A percentile compares a stretch with the other conserved stretches of the same genome.
Evolutionary conservation across 192 early-diverging fungal genomes (phyloP).

Genomic region (Coemansia sp.): DNA sequence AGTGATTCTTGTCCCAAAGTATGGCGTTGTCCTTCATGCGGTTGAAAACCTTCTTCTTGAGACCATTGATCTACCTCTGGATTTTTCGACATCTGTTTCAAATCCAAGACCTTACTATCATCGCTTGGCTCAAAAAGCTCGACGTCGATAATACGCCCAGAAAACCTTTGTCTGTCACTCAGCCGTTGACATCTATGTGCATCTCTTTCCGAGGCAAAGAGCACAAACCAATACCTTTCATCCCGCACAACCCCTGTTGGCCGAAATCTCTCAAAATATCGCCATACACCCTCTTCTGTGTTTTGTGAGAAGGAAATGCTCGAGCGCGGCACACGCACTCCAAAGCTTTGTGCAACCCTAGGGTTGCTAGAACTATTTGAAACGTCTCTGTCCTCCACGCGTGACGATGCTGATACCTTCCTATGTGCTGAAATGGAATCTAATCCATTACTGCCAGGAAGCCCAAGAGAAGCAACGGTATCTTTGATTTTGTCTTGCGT

Average conservation of each 20-base stretch:
- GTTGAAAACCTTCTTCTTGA: background rate
- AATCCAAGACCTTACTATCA: constrained; percentile 14
- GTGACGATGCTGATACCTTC: background rate
- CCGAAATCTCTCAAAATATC: constrained; percentile 43
- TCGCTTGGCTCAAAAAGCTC: constrained; percentile 42
- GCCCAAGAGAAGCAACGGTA: background rate
- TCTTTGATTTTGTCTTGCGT: background rate
- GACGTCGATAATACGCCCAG: constrained; percentile 42
- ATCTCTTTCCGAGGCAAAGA: constrained; percentile 45
- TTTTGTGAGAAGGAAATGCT: constrained; percentile 50
- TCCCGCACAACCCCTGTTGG: constrained; percentile 33
- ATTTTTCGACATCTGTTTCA: constrained; percentile 11
- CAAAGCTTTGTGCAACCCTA: background rate
- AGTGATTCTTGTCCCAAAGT: constrained; percentile 28
- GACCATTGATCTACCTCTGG: background rate
- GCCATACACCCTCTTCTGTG: constrained; percentile 28
- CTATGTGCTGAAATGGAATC: background rate
- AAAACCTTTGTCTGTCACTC: constrained; percentile 42
- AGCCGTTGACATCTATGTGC: constrained; percentile 51
- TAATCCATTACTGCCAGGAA: background rate
- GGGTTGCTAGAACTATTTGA: background rate
- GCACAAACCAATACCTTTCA: constrained; percentile 51
- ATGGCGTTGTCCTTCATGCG: background rate
- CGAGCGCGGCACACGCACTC: constrained; percentile 44
- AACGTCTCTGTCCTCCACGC: background rate